These are phyloP conservation scores for Quercus engelmannii DNA, from an alignment of 306 rosid genomes.

Conservation along the genomic window DNA sequence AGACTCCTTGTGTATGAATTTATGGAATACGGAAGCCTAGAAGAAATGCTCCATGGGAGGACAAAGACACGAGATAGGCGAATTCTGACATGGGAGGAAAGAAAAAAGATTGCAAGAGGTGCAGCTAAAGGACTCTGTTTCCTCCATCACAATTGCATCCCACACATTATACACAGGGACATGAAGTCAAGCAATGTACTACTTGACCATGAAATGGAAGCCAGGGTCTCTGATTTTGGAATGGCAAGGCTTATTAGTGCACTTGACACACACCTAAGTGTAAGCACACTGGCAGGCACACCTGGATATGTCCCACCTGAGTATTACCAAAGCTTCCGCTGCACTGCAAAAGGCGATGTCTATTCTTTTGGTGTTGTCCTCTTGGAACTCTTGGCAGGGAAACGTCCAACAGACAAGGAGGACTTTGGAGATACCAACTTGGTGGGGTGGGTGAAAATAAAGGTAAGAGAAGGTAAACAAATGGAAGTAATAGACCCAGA, in stretches of 20 bases:
- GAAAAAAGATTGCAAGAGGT: constrained; percentile 91
- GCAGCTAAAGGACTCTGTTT: constrained; percentile 96
- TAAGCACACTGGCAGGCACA: constrained; percentile 96
- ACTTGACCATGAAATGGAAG: constrained; percentile 83
- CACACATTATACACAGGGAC: constrained; percentile 95
- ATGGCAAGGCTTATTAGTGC: constrained; percentile 99
- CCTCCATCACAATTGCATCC: constrained; percentile 97
- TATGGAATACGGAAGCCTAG: constrained; percentile 97
- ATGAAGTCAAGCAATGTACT: constrained; percentile 97
- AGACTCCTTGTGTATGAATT: constrained; percentile 90
- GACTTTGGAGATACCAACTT: constrained; percentile 94
- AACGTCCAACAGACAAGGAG: constrained; percentile 90
- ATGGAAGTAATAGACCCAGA: constrained; percentile 89
- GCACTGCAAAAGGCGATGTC: constrained; percentile 95
- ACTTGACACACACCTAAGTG: constrained; percentile 92
- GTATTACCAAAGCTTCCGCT: constrained; percentile 93
- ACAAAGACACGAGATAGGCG: constrained; percentile 48
- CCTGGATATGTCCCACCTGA: constrained; percentile 99
- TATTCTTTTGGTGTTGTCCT: constrained; percentile 92
- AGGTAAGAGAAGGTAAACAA: constrained; percentile 81
- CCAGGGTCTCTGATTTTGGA: constrained; percentile 92
- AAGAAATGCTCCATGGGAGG: constrained; percentile 93
- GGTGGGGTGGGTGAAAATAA: constrained; percentile 94
- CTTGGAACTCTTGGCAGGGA: constrained; percentile 76
- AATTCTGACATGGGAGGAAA: constrained; percentile 83